These are phyloP conservation scores for Bryum argenteum DNA, from an alignment of 225 moss, liverwort and hornwort species.

Conservation along the genomic window DNA sequence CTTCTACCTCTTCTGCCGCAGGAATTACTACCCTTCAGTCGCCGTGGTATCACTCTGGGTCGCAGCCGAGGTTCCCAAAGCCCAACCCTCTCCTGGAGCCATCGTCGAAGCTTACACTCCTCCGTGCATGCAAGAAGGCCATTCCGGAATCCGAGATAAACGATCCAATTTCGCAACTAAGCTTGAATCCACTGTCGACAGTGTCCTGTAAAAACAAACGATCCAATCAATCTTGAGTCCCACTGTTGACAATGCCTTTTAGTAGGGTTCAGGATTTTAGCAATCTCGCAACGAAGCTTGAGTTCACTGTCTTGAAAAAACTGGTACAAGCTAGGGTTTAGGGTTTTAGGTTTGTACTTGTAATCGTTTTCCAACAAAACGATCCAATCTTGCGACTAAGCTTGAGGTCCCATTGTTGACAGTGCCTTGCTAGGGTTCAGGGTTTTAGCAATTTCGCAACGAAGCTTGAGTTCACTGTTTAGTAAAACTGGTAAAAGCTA, in stretches of 20 bases:
- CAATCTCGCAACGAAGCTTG: constrained; percentile 29
- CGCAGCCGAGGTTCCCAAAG: constrained; percentile 53
- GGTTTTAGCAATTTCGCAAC: too few relatives aligned
- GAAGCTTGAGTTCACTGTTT: constrained; percentile 17
- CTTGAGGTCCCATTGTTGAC: too few relatives aligned
- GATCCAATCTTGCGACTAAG: constrained; percentile 29
- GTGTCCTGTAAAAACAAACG: constrained; percentile 22
- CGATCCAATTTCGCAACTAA: constrained; percentile 29
- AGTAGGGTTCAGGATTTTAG: too few relatives aligned
- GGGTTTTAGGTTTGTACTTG: too few relatives aligned
- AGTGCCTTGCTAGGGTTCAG: too few relatives aligned
- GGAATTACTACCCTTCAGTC: constrained; percentile 62
- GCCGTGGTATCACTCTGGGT: constrained; percentile 42
- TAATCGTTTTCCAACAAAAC: not conserved
- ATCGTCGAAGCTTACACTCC: constrained; percentile 43
- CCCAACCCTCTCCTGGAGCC: constrained; percentile 35
- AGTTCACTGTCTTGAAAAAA: constrained; percentile 21
- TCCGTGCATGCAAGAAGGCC: constrained; percentile 26
- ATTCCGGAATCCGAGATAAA: constrained; percentile 35
- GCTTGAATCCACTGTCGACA: constrained; percentile 23
- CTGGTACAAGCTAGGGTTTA: too few relatives aligned
- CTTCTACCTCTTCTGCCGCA: constrained; percentile 55
- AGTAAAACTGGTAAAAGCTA: constrained; percentile 13
- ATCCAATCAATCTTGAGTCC: too few relatives aligned
- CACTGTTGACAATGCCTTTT: too few relatives aligned